Percentiles rank a stretch among this genome's conserved stretches.
These are phyloP conservation scores for Solanum paucissectum DNA, from an alignment of 257 asterid species.

Conservation along the genomic window DNA sequence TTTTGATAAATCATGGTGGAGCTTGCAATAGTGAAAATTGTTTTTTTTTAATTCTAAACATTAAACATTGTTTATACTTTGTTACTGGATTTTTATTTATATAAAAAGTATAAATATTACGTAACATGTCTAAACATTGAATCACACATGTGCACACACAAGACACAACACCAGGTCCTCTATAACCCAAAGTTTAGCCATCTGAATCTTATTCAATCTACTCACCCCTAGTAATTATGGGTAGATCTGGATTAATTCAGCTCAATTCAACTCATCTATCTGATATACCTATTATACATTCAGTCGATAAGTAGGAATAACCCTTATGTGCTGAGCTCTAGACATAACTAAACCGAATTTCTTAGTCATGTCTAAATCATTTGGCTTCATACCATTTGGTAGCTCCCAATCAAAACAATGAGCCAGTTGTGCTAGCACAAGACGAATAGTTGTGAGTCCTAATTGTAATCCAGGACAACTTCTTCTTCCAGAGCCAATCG, in stretches of 20 bases:
- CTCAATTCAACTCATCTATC: no score
- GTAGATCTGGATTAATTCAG: not conserved
- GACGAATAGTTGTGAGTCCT: not conserved
- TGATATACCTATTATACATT: not conserved
- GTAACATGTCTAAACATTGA: not conserved
- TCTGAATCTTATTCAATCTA: no score
- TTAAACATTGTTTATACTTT: not conserved
- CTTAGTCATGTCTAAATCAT: no score
- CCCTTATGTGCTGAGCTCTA: no score
- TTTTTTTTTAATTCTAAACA: no score
- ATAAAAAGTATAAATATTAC: no score
- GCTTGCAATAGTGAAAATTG: no score
- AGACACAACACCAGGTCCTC: not conserved
- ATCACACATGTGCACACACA: not conserved
- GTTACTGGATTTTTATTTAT: no score
- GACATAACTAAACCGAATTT: no score
- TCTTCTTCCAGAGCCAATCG: not conserved
- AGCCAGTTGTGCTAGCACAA: constrained; percentile 3
- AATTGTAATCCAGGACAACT: constrained; percentile 6
- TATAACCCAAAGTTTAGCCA: not conserved
- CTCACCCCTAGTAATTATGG: not conserved
- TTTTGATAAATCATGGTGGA: no score
- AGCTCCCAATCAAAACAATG: not conserved
- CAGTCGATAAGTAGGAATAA: no score
- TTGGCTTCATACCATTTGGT: no score